Conservation (phyloP, 2,329 filamentous ascomycete species). For the Thermothelomyces thermophilus region DNA sequence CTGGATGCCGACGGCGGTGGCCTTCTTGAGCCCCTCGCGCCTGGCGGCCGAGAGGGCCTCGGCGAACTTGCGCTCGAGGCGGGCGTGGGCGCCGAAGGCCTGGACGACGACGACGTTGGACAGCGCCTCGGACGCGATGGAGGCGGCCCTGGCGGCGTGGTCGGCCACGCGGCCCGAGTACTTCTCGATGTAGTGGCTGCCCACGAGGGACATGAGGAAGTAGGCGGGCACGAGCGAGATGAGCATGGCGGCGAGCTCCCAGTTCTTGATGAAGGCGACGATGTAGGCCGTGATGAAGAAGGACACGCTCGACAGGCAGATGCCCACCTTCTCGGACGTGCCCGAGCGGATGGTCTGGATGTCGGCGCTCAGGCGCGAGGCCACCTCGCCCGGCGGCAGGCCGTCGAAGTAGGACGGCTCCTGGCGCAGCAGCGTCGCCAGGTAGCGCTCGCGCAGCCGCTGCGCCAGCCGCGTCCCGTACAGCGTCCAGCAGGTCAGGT, state of each 20-base stretch:
- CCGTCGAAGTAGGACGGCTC: constrained; percentile 59
- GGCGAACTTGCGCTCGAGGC: constrained; percentile 53
- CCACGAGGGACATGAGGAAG: constrained; percentile 53
- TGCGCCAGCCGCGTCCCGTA: constrained; percentile 58
- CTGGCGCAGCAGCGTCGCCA: constrained; percentile 53
- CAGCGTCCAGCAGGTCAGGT: constrained; percentile 59
- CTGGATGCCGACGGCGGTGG: constrained; percentile 48
- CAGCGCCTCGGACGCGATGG: constrained; percentile 57
- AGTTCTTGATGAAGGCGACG: constrained; percentile 60
- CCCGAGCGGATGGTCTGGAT: constrained; percentile 62
- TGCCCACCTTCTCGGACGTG: constrained; percentile 65
- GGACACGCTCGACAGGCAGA: constrained; percentile 54
- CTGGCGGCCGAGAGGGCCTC: constrained; percentile 16
- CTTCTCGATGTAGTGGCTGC: constrained; percentile 49
- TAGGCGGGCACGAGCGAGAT: constrained; percentile 58
- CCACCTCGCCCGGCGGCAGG: constrained; percentile 56
- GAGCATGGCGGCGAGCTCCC: constrained; percentile 57
- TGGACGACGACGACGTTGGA: constrained; percentile 58
- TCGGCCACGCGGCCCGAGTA: constrained; percentile 47
- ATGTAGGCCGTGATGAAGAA: constrained; percentile 65
- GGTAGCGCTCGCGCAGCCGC: constrained; percentile 55
- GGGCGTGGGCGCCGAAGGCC: constrained; percentile 53
- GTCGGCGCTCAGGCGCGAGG: constrained; percentile 58
- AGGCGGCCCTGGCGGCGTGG: constrained; percentile 51
- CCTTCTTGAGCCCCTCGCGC: constrained; percentile 48